Evolutionary conservation across 257 asterid genomes (phyloP).

Genomic region (Nemophila menziesii): DNA sequence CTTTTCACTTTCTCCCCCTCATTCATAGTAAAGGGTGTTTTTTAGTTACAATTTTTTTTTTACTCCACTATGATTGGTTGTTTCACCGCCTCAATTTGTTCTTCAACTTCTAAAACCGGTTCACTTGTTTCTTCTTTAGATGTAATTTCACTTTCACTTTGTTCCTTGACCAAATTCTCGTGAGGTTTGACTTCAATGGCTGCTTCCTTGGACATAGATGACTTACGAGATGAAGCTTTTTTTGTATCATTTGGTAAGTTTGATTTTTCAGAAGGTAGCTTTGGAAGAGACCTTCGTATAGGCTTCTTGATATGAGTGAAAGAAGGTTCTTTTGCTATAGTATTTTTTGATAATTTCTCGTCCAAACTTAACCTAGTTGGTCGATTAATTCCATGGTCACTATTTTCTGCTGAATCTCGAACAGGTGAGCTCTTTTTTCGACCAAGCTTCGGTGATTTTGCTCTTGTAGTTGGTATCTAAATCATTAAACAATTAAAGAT

Average conservation of each 20-base stretch:
- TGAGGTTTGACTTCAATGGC: slow-evolving; percentile 1
- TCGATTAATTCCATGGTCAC: slow-evolving; percentile 10
- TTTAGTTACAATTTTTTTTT: not conserved
- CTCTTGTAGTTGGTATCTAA: slow-evolving; percentile 23
- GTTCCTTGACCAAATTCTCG: slow-evolving; percentile 1
- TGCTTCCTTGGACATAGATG: slow-evolving; percentile 8
- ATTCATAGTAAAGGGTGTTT: not conserved
- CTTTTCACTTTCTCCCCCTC: not conserved
- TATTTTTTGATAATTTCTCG: slow-evolving; percentile 12
- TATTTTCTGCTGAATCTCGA: slow-evolving; percentile 14
- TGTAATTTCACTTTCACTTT: slow-evolving; percentile 2
- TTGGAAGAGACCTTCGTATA: slow-evolving; percentile 21
- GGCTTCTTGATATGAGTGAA: slow-evolving; percentile 19
- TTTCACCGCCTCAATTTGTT: slow-evolving; percentile 10
- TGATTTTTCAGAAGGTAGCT: slow-evolving; percentile 21
- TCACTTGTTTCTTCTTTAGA: slow-evolving; percentile 6
- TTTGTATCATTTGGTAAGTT: slow-evolving; percentile 12
- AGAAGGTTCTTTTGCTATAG: slow-evolving; percentile 9
- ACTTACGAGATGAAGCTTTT: slow-evolving; percentile 3
- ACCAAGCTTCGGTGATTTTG: slow-evolving; percentile 26
- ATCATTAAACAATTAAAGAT: not conserved
- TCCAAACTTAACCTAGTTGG: slow-evolving; percentile 21
- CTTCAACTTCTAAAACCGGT: slow-evolving; percentile 21
- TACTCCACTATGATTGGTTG: slow-evolving; percentile 31
- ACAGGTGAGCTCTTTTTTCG: slow-evolving; percentile 14